These are phyloP conservation scores for Chlamydomonas sp. DNA, from an alignment of 139 green algal genomes.

Conservation along the genomic window DNA sequence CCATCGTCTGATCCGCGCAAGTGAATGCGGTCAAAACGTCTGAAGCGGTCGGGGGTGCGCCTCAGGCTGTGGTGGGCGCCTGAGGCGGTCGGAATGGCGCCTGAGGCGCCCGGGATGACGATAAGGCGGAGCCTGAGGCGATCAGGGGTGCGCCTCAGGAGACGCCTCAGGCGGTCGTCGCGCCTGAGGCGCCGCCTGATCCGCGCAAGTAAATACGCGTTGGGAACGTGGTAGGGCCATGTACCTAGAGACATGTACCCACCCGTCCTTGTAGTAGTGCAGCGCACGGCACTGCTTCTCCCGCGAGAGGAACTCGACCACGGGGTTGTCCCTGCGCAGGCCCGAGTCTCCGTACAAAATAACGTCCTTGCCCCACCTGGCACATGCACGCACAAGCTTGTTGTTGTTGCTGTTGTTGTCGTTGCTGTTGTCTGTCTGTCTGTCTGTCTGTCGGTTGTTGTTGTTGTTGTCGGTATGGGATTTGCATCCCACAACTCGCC, in stretches of 20 bases:
- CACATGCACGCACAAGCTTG: no score
- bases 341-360: conserved; percentile 51
- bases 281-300: conserved; percentile 41
- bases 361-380: conserved; percentile 56
- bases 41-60: no score
- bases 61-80: neutral
- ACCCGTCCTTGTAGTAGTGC: conserved; percentile 47
- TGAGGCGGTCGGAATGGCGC: neutral
- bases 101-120: neutral
- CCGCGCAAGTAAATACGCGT: no score
- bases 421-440: no score
- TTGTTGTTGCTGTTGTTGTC: no score
- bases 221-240: no score
- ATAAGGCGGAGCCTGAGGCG: neutral
- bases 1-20: no score
- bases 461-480: no score
- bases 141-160: conserved; percentile 28
- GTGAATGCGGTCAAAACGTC: no score
- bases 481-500: no score
- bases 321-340: conserved; percentile 57
- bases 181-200: neutral
- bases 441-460: no score
- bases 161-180: conserved; percentile 21
- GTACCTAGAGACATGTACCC: no score
- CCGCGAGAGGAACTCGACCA: conserved; percentile 48